Conservation (phyloP, 192 early-diverging fungal genomes). For the Coemansia biformis region DNA sequence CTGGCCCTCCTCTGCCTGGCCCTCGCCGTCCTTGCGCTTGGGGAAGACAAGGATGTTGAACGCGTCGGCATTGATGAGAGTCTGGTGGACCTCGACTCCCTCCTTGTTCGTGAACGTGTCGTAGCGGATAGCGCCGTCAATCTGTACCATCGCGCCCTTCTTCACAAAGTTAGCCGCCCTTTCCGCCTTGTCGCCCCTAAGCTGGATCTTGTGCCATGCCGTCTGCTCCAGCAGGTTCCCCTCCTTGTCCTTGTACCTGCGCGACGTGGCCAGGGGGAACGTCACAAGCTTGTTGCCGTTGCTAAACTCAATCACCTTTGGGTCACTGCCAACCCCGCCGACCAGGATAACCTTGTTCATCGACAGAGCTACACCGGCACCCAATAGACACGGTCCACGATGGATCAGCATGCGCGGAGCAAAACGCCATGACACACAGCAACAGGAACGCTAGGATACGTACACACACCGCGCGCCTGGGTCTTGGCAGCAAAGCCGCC, state of each 20-base stretch:
- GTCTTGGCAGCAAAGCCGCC: constrained; percentile 6
- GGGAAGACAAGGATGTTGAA: constrained; percentile 29
- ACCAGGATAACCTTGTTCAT: constrained; percentile 65
- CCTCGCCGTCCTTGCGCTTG: constrained; percentile 27
- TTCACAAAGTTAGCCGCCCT: constrained; percentile 33
- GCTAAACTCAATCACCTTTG: constrained; percentile 37
- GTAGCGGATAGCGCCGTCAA: constrained; percentile 62
- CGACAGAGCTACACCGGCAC: not conserved
- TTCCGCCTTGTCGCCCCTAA: constrained; percentile 31
- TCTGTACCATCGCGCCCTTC: constrained; percentile 61
- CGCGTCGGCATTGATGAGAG: constrained; percentile 24
- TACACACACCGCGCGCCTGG: constrained; percentile 25
- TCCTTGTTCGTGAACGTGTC: constrained; percentile 61
- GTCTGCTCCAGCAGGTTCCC: constrained; percentile 63
- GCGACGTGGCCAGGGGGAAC: constrained; percentile 63
- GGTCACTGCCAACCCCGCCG: constrained; percentile 60
- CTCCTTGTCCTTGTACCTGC: constrained; percentile 56
- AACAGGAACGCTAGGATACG: too few species aligned
- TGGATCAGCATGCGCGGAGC: too few species aligned
- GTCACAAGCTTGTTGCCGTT: constrained; percentile 50
- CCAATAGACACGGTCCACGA: not conserved
- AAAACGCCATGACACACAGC: too few species aligned
- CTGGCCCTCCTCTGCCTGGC: constrained; percentile 5
- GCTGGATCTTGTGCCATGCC: constrained; percentile 62
- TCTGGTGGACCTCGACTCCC: constrained; percentile 49